phyloP scores from a whole-genome alignment of 2,329 filamentous ascomycete species.

The Colletotrichum sp. region DNA sequence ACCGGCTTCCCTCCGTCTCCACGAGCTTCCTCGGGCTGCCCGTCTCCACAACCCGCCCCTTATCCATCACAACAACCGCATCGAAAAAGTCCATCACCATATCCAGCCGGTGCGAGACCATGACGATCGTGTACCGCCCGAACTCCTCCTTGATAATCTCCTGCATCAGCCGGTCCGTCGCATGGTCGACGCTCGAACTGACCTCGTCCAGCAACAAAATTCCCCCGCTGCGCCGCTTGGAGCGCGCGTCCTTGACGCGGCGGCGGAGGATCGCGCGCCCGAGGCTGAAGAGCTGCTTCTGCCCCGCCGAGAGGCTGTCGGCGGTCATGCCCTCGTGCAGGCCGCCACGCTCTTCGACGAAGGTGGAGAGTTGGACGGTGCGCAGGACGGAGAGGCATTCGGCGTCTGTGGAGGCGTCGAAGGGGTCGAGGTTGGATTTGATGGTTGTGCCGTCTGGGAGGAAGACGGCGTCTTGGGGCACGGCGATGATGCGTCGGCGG shows the following conservation, averaged over 20 bases:
- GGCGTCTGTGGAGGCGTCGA: slow-evolving; percentile 24
- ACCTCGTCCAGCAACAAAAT: slow-evolving; percentile 49
- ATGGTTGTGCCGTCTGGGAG: slow-evolving; percentile 42
- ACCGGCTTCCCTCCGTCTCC: slow-evolving; percentile 28
- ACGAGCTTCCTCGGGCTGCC: slow-evolving; percentile 19
- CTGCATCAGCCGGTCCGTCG: slow-evolving; percentile 47
- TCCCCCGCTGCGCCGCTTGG: slow-evolving; percentile 23
- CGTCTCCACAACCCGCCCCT: slow-evolving; percentile 45
- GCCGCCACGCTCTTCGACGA: slow-evolving; percentile 29
- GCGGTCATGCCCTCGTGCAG: slow-evolving; percentile 40
- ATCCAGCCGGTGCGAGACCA: slow-evolving; percentile 50
- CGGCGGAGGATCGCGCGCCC: slow-evolving; percentile 57
- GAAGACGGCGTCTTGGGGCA: slow-evolving; percentile 55
- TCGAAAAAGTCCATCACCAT: slow-evolving; percentile 59
- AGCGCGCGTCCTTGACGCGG: slow-evolving; percentile 34
- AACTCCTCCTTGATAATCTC: slow-evolving; percentile 45
- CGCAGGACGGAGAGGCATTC: slow-evolving; percentile 33
- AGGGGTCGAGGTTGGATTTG: slow-evolving; percentile 42
- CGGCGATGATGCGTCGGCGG: slow-evolving; percentile 46
- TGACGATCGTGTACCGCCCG: slow-evolving; percentile 56
- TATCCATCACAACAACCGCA: slow-evolving; percentile 54
- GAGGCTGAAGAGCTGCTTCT: slow-evolving; percentile 65
- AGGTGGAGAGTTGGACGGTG: slow-evolving; percentile 30
- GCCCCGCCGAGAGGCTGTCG: slow-evolving; percentile 56
- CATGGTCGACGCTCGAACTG: slow-evolving; percentile 45